A percentile compares a stretch with the other conserved stretches of the same genome.
Evolutionary conservation across 805 yeast genomes (phyloP).

Genomic region (Candida nitratophila): DNA sequence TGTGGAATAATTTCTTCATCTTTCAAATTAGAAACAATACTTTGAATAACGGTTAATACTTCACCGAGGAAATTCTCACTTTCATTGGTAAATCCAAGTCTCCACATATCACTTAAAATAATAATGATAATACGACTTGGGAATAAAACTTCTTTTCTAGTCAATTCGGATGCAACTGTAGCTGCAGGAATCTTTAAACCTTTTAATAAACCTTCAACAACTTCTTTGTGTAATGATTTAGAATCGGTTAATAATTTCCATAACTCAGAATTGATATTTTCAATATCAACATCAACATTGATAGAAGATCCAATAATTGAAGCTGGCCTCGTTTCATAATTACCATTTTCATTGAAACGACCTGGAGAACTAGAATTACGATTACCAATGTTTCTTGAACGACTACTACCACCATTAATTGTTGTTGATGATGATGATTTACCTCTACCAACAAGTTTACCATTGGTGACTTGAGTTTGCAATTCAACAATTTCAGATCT

Average conservation of each 20-base stretch:
- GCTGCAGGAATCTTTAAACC: conserved; percentile 83
- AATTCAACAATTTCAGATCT: conserved; percentile 32
- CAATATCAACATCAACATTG: conserved; percentile 41
- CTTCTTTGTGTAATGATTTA: conserved; percentile 68
- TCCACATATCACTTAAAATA: conserved; percentile 95
- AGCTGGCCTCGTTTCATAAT: conserved; percentile 46
- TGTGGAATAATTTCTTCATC: conserved; percentile 85
- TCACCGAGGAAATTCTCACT: conserved; percentile 88
- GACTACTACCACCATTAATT: conserved; percentile 7
- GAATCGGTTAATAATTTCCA: conserved; percentile 68
- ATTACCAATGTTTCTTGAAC: conserved; percentile 9
- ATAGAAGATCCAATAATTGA: conserved; percentile 50
- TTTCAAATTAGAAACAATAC: conserved; percentile 66
- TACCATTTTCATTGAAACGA: conserved; percentile 13
- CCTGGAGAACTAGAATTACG: conserved; percentile 9
- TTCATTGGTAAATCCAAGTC: conserved; percentile 87
- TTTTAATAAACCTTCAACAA: conserved; percentile 77
- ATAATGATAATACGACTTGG: conserved; percentile 94
- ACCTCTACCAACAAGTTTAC: conserved; percentile 1
- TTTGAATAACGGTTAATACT: conserved; percentile 81
- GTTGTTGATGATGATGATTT: conserved; percentile 3
- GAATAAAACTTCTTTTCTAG: conserved; percentile 86
- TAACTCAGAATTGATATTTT: conserved; percentile 69
- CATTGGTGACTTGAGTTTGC: conserved; percentile 22
- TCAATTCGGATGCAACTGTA: conserved; percentile 73